phyloP scores from a whole-genome alignment of 805 yeast species.

The Ogataea methanolica region DNA sequence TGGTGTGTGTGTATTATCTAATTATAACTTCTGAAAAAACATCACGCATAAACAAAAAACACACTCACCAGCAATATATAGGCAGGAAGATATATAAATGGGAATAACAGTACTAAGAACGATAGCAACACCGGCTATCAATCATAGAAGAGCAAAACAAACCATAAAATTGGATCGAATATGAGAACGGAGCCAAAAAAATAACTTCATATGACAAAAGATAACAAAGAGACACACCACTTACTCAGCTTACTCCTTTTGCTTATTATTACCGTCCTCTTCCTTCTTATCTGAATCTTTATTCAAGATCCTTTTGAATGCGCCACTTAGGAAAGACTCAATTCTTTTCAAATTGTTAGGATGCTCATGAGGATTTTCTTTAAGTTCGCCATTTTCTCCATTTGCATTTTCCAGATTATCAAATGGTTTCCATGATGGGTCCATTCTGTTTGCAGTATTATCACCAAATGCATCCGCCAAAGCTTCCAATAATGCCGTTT shows the following conservation, averaged over 20 bases:
- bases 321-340: conserved; percentile 53
- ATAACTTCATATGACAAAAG: not conserved
- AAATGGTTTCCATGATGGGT: conserved; percentile 41
- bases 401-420: conserved; percentile 15
- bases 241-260: too few species aligned
- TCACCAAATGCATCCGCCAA: conserved; percentile 89
- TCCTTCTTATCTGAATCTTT: conserved; percentile 13
- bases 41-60: too few species aligned
- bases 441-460: conserved; percentile 66
- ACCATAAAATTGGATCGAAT: too few species aligned
- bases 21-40: too few species aligned
- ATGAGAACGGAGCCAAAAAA: not conserved
- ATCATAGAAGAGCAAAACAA: too few species aligned
- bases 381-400: not conserved
- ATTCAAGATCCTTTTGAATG: conserved; percentile 44
- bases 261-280: conserved; percentile 1
- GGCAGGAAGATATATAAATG: too few species aligned
- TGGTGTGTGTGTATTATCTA: too few species aligned
- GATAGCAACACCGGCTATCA: too few species aligned
- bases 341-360: conserved; percentile 51
- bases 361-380: conserved; percentile 27
- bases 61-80: too few species aligned
- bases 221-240: too few species aligned
- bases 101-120: too few species aligned
- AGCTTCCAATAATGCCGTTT: conserved; percentile 86